phyloP scores from a whole-genome alignment of 1,139 yeast species.

The Arxiozyma bovina region DNA sequence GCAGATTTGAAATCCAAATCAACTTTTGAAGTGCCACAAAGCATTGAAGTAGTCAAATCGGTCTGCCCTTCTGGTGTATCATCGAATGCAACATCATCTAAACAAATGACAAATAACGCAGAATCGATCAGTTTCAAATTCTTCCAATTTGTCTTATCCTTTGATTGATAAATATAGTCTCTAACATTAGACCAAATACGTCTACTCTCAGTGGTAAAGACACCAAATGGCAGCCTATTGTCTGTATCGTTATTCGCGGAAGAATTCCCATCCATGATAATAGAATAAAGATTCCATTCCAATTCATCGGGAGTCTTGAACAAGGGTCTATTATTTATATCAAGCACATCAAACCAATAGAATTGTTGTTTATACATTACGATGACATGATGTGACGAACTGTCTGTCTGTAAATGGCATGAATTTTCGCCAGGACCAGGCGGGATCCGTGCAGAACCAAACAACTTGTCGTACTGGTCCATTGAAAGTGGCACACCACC shows the following conservation, averaged over 20 bases:
- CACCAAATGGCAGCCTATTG: constrained; percentile 67
- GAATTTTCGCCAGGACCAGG: constrained; percentile 47
- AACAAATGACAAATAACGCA: constrained; percentile 71
- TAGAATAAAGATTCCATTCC: constrained; percentile 64
- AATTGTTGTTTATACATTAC: constrained; percentile 82
- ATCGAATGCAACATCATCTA: constrained; percentile 66
- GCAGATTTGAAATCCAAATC: constrained; percentile 13
- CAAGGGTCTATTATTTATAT: constrained; percentile 53
- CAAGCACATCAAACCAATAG: constrained; percentile 89
- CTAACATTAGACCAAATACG: constrained; percentile 76
- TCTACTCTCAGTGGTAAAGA: constrained; percentile 80
- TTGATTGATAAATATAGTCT: constrained; percentile 38
- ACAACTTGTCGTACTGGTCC: constrained; percentile 80
- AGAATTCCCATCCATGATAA: constrained; percentile 46
- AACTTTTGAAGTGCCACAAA: constrained; percentile 68
- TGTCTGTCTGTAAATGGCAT: constrained; percentile 77
- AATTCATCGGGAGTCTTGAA: constrained; percentile 66
- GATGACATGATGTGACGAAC: constrained; percentile 66
- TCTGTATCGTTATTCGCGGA: constrained; percentile 34
- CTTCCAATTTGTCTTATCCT: constrained; percentile 48
- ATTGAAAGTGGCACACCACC: constrained; percentile 67
- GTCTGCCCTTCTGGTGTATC: constrained; percentile 38
- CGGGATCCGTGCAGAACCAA: constrained; percentile 83
- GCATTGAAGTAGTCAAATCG: constrained; percentile 70
- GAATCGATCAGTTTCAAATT: constrained; percentile 68